A percentile compares a stretch with the other conserved stretches of the same genome.
phyloP scores from a whole-genome alignment of 169 alveolate species.

The Eimeria tenella region DNA sequence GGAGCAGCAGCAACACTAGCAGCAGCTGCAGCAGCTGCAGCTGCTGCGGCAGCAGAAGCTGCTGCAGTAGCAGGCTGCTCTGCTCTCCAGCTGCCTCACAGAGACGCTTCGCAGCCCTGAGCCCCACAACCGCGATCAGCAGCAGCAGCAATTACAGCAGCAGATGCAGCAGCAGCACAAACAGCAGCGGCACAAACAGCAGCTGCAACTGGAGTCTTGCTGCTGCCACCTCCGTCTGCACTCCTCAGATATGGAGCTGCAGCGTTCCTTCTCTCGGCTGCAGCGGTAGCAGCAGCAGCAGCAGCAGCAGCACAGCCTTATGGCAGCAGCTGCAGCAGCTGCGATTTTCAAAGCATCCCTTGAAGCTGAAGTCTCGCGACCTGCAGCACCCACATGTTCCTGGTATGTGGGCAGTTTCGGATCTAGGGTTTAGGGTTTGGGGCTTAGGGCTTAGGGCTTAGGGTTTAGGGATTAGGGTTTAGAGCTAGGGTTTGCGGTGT shows the following conservation, averaged over 20 bases:
- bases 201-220: not conserved
- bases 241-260: not conserved
- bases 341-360: slow-evolving; percentile 81
- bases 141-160: not conserved
- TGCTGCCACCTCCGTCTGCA: not conserved
- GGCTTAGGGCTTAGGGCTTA: slow-evolving; percentile 34
- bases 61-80: not conserved
- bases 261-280: slow-evolving; percentile 5
- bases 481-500: not conserved
- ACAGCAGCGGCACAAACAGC: not conserved
- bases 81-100: not conserved
- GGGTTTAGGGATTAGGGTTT: not conserved
- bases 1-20: slow-evolving; percentile 13
- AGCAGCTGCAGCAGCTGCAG: slow-evolving; percentile 8
- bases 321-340: slow-evolving; percentile 46
- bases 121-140: not conserved
- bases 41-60: not conserved
- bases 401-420: slow-evolving; percentile 74
- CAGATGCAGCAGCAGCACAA: too few relatives aligned
- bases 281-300: not conserved
- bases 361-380: slow-evolving; percentile 85
- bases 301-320: not conserved
- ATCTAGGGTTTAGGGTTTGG: slow-evolving; percentile 65
- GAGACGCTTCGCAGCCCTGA: not conserved
- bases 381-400: slow-evolving; percentile 83